These are phyloP conservation scores for Tarenaya hassleriana DNA, from an alignment of 345 rosid genomes.

Conservation along the genomic window DNA sequence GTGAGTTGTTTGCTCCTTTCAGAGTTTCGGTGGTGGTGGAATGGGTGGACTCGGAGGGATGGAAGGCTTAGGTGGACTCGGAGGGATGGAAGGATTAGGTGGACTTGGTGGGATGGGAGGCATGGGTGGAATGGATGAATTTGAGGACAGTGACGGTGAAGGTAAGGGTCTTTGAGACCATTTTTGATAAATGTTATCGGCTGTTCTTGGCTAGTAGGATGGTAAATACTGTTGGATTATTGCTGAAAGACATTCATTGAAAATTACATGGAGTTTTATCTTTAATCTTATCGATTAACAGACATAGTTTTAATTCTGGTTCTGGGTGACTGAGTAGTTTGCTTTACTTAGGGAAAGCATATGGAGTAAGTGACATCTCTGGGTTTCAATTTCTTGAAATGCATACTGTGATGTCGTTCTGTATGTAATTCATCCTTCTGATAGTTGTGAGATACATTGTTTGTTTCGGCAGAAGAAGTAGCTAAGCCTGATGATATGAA, in stretches of 20 bases:
- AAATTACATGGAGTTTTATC: no score
- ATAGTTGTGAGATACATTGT: background rate
- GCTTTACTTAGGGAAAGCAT: no score
- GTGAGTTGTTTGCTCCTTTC: slow-evolving; percentile 15
- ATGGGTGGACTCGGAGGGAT: slow-evolving; percentile 24
- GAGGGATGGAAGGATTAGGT: slow-evolving; percentile 25
- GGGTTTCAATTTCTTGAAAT: no score
- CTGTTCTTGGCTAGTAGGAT: background rate
- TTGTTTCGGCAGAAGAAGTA: slow-evolving; percentile 25
- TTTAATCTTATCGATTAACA: no score
- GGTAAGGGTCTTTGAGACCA: slow-evolving; percentile 33
- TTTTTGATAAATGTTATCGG: background rate
- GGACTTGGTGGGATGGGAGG: slow-evolving; percentile 28
- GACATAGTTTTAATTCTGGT: no score
- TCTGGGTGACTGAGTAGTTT: no score
- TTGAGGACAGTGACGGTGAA: slow-evolving; percentile 87
- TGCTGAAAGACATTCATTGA: no score
- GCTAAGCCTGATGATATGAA: slow-evolving; percentile 8
- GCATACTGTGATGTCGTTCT: no score
- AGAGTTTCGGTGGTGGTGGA: slow-evolving; percentile 26
- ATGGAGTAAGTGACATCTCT: no score
- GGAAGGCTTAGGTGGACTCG: no score
- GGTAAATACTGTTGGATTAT: no score
- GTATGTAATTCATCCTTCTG: no score
- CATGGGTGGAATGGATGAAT: slow-evolving; percentile 51